phyloP scores from a whole-genome alignment of 2,329 filamentous ascomycete species.

The Sclerotinia nivalis region DNA sequence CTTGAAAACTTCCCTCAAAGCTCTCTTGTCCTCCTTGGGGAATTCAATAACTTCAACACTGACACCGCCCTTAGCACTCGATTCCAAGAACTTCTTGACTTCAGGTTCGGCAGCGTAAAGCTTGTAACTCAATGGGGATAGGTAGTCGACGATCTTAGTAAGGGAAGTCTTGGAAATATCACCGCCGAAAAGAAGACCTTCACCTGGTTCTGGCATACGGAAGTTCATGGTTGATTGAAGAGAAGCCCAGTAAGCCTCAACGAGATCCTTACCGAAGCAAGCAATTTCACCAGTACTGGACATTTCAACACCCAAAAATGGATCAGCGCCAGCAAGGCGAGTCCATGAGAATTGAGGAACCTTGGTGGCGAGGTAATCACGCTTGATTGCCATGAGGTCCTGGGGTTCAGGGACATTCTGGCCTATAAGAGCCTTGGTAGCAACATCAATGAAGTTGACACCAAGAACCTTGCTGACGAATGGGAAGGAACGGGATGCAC shows the following conservation, averaged over 20 bases:
- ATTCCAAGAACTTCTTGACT: constrained; percentile 83
- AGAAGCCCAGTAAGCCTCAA: constrained; percentile 97
- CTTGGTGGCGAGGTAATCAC: constrained; percentile 94
- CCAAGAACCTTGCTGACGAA: constrained; percentile 97
- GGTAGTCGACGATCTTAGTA: constrained; percentile 78
- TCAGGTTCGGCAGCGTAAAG: constrained; percentile 80
- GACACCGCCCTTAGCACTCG: constrained; percentile 63
- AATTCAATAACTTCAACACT: constrained; percentile 91
- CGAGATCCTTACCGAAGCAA: constrained; percentile 93
- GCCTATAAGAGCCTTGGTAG: constrained; percentile 83
- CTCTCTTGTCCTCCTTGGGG: constrained; percentile 93
- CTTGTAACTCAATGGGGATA: constrained; percentile 90
- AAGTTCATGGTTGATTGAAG: constrained; percentile 99
- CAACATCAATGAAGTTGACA: constrained; percentile 94
- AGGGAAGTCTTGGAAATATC: constrained; percentile 71
- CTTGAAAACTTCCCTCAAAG: constrained; percentile 90
- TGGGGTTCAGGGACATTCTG: constrained; percentile 79
- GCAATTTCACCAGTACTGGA: constrained; percentile 95
- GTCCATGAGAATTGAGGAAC: constrained; percentile 99
- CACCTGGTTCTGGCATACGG: constrained; percentile 89
- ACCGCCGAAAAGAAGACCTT: constrained; percentile 93
- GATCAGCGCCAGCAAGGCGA: constrained; percentile 92
- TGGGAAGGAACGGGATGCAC: constrained; percentile 95
- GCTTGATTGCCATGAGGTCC: constrained; percentile 86
- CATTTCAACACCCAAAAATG: constrained; percentile 98